Conservation (phyloP, 495 filamentous ascomycete genomes). For the Staphylotrichum longicolle region DNA sequence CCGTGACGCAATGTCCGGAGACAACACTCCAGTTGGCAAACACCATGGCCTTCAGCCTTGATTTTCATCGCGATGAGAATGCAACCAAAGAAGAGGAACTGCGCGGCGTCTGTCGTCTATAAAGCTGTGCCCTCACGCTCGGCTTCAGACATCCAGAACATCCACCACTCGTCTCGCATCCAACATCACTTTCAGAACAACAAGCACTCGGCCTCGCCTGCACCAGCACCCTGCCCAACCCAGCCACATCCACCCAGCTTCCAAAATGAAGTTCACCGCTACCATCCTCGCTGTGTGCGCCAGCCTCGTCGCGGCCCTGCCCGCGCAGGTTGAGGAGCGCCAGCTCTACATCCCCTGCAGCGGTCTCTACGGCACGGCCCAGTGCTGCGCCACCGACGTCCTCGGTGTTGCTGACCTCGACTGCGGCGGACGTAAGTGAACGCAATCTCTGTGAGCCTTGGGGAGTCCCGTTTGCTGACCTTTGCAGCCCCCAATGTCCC, state of each 20-base stretch:
- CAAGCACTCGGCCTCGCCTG: no score
- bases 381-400: not conserved
- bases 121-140: no score
- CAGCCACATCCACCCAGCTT: no score
- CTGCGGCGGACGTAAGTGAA: not conserved
- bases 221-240: no score
- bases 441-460: not conserved
- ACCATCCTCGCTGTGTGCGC: not conserved
- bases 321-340: not conserved
- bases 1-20: not conserved
- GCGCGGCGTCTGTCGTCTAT: no score
- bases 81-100: no score
- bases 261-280: slow-evolving; percentile 5
- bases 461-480: not conserved
- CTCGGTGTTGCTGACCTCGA: not conserved
- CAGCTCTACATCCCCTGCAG: not conserved
- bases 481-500: not conserved
- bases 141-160: no score
- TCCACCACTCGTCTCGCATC: no score
- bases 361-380: not conserved
- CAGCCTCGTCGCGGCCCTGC: not conserved
- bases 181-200: no score
- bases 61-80: not conserved
- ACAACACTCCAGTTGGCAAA: not conserved
- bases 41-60: not conserved